phyloP scores from a whole-genome alignment of 805 yeast genomes.

The Saccharomycopsis capsularis region DNA sequence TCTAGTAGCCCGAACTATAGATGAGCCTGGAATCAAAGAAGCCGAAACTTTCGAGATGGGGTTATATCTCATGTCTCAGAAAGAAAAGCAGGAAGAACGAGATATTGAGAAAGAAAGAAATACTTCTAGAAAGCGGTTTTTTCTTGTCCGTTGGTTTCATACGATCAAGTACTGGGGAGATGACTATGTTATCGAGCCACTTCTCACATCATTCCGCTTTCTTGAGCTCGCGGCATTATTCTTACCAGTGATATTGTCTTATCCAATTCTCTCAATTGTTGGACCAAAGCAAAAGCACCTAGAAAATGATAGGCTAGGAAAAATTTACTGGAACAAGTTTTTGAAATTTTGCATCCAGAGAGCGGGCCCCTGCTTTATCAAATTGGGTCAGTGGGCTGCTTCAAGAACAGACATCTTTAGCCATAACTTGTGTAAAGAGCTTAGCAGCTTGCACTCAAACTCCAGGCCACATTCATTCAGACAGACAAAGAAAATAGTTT shows the following conservation, averaged over 20 bases:
- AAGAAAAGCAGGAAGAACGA: conserved; percentile 40
- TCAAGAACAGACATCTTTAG: conserved; percentile 93
- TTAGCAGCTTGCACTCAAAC: conserved; percentile 74
- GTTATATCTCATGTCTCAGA: conserved; percentile 51
- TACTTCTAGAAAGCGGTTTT: conserved; percentile 20
- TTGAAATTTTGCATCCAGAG: conserved; percentile 62
- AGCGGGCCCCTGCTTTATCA: conserved; percentile 90
- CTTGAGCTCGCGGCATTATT: conserved; percentile 60
- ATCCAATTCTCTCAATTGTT: conserved; percentile 37
- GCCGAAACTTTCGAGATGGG: conserved; percentile 70
- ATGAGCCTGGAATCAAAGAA: conserved; percentile 9
- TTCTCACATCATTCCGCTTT: conserved; percentile 61
- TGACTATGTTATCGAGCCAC: conserved; percentile 63
- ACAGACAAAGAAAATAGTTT: conserved; percentile 52
- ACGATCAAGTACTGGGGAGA: conserved; percentile 36
- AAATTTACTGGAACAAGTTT: conserved; percentile 61
- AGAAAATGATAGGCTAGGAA: conserved; percentile 48
- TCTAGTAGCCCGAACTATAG: neutral
- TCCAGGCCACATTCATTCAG: conserved; percentile 65
- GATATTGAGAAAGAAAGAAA: conserved; percentile 29
- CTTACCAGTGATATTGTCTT: conserved; percentile 55
- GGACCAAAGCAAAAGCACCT: conserved; percentile 21
- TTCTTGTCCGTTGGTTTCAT: conserved; percentile 30
- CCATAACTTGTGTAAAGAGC: conserved; percentile 63
- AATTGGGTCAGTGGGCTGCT: conserved; percentile 99